Base-by-base conservation (phyloP, 129 eudicot genomes). In the Pulicaria dysenterica region DNA sequence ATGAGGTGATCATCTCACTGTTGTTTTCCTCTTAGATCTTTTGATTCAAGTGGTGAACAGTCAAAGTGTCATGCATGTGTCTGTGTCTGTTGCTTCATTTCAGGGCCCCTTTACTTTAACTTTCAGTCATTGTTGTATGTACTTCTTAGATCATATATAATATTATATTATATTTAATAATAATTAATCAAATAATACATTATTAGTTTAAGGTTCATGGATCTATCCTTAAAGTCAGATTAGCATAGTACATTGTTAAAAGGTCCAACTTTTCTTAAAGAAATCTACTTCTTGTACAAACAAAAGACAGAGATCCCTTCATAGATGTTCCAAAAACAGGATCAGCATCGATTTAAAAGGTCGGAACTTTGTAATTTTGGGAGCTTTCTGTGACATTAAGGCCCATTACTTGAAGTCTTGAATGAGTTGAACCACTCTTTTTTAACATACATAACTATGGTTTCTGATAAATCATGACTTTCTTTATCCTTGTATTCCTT, bases 31-130 rank as follows among this genome's bases (percentile, higher is more conserved):
- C 68, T 75, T 75, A 59, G 17, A 78, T 73, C 66, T 68, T 84
- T 24, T 64, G 8, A 19, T 66, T 14, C 69, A 73, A 67, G 73
- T 72, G 64, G 48, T 67, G 79, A 41, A 73, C 54, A 61, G 79
- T 74, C 69, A 73, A 42, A 72, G 73, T 46, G 58, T 69, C 97
- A 91, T 86, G 90, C 97, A 91, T 86, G 90, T 91, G 85, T 40
- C 79, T 86, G 90, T 91, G 85, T 40, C 79, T 82, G 85, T 74
- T 82, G 78, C 92, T 61, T 71, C 81, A 59, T 69, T 84, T 79
- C 67, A 80, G 96, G 86, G 63, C 17, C 82, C 77, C 73, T 72
- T 82, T 86, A 73, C 87, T 84, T 86, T 69, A 72, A 73, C 64
- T 82, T 80, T 73, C 74, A 79, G 77, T 79, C 85, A 83, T 36